phyloP scores from a whole-genome alignment of 2,329 filamentous ascomycete species.

The Aureobasidium subglaciale region DNA sequence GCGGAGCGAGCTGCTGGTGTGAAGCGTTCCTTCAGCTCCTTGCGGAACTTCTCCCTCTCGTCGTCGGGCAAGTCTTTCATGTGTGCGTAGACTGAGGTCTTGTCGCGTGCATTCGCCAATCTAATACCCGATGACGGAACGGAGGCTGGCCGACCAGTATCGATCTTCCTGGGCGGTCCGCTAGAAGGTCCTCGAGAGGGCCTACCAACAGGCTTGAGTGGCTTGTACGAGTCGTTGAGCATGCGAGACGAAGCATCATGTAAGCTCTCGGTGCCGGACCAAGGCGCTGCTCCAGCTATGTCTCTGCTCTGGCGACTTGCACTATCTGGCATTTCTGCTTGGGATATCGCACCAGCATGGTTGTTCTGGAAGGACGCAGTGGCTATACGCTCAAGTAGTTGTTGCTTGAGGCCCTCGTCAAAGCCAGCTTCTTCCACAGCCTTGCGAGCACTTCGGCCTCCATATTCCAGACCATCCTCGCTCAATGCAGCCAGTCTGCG shows the following conservation, averaged over 20 bases:
- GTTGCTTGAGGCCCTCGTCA: constrained; percentile 51
- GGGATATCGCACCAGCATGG: constrained; percentile 47
- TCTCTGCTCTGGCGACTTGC: constrained; percentile 62
- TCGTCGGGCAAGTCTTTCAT: constrained; percentile 57
- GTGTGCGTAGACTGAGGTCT: constrained; percentile 48
- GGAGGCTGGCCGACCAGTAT: constrained; percentile 32
- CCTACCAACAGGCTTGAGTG: constrained; percentile 36
- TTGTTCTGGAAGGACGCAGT: constrained; percentile 48
- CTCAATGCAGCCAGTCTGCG: constrained; percentile 53
- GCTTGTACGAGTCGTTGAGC: constrained; percentile 56
- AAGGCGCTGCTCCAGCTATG: constrained; percentile 60
- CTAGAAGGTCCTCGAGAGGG: constrained; percentile 28
- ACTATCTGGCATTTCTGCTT: constrained; percentile 49
- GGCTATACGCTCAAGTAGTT: constrained; percentile 53
- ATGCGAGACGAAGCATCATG: constrained; percentile 77
- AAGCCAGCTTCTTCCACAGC: constrained; percentile 57
- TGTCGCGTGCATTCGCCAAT: constrained; percentile 52
- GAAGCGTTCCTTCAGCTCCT: constrained; percentile 76
- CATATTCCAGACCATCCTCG: constrained; percentile 50
- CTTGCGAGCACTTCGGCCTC: constrained; percentile 48
- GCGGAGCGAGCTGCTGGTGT: constrained; percentile 62
- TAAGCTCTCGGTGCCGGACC: constrained; percentile 69
- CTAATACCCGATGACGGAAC: constrained; percentile 40
- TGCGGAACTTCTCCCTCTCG: constrained; percentile 64
- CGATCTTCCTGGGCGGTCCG: constrained; percentile 36